Percentiles rank a stretch among this genome's conserved stretches.
These are phyloP conservation scores for Trichoderma brevicompactum DNA, from an alignment of 2,329 filamentous ascomycete species.

Conservation along the genomic window DNA sequence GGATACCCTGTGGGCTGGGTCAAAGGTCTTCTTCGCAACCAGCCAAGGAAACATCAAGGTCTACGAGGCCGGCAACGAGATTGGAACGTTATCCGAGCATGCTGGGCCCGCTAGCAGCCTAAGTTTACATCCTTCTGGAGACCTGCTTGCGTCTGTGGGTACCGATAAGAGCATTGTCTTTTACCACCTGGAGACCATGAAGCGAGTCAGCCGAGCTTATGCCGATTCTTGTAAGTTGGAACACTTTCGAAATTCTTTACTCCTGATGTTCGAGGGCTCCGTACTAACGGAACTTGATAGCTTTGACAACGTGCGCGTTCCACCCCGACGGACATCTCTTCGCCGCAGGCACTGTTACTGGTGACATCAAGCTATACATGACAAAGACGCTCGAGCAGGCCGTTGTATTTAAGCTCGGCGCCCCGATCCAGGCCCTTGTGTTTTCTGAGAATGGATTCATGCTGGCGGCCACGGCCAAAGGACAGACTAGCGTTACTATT, in stretches of 20 bases:
- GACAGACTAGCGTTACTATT: constrained; percentile 77
- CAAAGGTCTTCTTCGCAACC: constrained; percentile 73
- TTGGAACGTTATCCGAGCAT: constrained; percentile 76
- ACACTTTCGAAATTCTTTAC: neutral
- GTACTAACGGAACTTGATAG: constrained; percentile 47
- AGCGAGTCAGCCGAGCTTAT: constrained; percentile 77
- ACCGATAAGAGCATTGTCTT: constrained; percentile 91
- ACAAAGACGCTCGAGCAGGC: constrained; percentile 78
- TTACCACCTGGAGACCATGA: constrained; percentile 74
- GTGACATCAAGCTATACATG: constrained; percentile 87
- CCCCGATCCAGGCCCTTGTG: constrained; percentile 72
- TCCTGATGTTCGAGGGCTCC: no score
- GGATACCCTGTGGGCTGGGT: constrained; percentile 64
- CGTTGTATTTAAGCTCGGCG: constrained; percentile 71
- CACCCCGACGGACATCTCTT: constrained; percentile 97
- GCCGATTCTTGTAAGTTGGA: constrained; percentile 75
- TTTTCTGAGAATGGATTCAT: constrained; percentile 98
- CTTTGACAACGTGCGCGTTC: constrained; percentile 78
- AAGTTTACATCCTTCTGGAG: constrained; percentile 79
- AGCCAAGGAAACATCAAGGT: constrained; percentile 79
- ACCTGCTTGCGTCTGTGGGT: constrained; percentile 84
- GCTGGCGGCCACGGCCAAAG: constrained; percentile 82
- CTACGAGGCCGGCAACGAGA: constrained; percentile 71
- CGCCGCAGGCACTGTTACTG: constrained; percentile 77
- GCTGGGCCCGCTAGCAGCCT: constrained; percentile 79